Conservation (phyloP, 2,329 filamentous ascomycete genomes). For the Fusarium chuoi region DNA sequence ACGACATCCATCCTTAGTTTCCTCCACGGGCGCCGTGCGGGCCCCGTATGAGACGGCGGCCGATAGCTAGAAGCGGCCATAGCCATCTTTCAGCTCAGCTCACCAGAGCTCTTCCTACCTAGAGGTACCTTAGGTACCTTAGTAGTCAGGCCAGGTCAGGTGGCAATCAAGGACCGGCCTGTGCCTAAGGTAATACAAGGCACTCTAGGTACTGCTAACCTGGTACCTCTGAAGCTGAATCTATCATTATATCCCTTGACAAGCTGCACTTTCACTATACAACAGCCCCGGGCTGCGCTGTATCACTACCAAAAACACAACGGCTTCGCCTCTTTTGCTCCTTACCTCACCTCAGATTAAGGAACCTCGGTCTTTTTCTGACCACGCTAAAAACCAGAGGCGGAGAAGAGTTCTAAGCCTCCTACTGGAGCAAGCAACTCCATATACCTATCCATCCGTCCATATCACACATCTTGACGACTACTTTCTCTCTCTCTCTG, state of each 20-base stretch:
- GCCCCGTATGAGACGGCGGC: constrained; percentile 12
- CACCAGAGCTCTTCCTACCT: neutral
- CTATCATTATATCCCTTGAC: neutral
- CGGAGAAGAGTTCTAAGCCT: constrained; percentile 36
- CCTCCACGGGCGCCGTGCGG: constrained; percentile 12
- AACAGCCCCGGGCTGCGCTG: neutral
- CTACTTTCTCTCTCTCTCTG: neutral
- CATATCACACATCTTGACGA: constrained; percentile 9
- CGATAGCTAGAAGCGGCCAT: constrained; percentile 9
- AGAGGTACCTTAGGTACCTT: too few relatives aligned
- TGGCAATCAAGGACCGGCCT: constrained; percentile 18
- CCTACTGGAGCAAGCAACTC: constrained; percentile 7
- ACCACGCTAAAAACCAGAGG: constrained; percentile 19
- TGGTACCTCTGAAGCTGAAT: neutral
- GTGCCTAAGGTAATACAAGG: neutral
- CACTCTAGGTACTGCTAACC: neutral
- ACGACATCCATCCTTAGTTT: constrained; percentile 16
- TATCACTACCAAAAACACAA: neutral
- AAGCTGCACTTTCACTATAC: neutral
- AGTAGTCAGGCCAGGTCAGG: constrained; percentile 3
- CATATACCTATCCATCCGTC: constrained; percentile 12
- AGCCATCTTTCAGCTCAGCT: constrained; percentile 16
- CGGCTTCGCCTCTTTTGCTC: constrained; percentile 20
- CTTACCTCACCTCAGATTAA: constrained; percentile 21
- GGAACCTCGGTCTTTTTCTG: constrained; percentile 11